Evolutionary conservation across 1,284 basidiomycete species (phyloP), one percentile per base, ranked within the genome.

Genomic region (Ustilago crameri): DNA sequence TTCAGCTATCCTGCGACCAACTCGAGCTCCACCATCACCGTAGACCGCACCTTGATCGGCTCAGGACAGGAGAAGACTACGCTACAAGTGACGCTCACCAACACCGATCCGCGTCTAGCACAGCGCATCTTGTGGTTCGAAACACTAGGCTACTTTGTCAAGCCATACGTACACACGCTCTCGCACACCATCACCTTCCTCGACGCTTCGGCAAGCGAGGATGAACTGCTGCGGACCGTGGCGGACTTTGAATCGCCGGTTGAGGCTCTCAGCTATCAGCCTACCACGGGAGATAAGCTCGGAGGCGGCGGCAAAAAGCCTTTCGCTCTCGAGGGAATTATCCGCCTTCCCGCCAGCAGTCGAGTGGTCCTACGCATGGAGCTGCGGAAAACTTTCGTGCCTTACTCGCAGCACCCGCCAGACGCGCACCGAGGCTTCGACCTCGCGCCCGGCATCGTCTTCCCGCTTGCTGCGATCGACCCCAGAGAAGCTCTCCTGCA

Each of bases 391-490:
- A 88, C 90, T 3, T 95, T 95, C 81, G 86, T 99, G 55, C 89
- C 91, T 49, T 98, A 98, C 83, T 94, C 91, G 17, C 95, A 98
- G 79, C 95, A 98, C 82, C 92, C 91, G 15, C 94, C 95, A 0
- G 95, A 98, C 79, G 93, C 95, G 0, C 92, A 95, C 82, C 87
- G 95, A 38, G 95, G 95, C 0, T 93, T 94, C 88, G 93, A 98
- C 77, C 86, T 98, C 0, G 91, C 93, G 1, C 89, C 92, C 0
- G 81, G 78, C 2, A 48, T 82, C 14, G 42, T 79, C 2, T 88
- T 95, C 20, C 60, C 60, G 18, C 51, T 78, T 0, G 49, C 48
- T 9, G 47, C 45, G 3, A 22, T 49, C 17, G 65, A 56, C 48
- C 56, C 48, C 8, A 43, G 48, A 9, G 41, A 46, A 20, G 23